phyloP scores from a whole-genome alignment of 1,284 basidiomycete genomes.

The Sporisorium exsertum region DNA sequence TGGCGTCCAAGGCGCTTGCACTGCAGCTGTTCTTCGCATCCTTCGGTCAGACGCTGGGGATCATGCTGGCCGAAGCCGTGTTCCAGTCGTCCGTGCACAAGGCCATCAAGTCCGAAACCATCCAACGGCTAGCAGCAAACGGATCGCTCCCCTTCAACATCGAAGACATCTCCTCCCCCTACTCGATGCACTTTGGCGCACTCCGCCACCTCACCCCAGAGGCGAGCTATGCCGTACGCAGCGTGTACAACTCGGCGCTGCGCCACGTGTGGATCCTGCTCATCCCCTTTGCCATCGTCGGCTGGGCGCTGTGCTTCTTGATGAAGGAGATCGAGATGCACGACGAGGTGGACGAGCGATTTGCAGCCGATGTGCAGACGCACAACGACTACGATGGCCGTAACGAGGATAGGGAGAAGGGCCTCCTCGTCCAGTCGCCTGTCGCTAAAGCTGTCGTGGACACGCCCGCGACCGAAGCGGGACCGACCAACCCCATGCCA shows the following conservation, averaged over 20 bases:
- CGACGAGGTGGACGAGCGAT: constrained; percentile 39
- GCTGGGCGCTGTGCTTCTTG: constrained; percentile 21
- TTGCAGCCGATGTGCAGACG: constrained; percentile 17
- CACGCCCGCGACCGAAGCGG: not conserved
- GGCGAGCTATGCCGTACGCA: constrained; percentile 16
- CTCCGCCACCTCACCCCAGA: constrained; percentile 12
- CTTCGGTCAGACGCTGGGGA: constrained; percentile 47
- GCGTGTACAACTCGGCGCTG: constrained; percentile 23
- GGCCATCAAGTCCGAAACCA: constrained; percentile 21
- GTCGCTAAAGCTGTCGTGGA: not conserved
- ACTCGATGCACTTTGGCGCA: constrained; percentile 27
- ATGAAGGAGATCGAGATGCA: constrained; percentile 44
- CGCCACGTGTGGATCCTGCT: constrained; percentile 31
- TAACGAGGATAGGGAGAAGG: constrained; percentile 14
- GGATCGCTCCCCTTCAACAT: constrained; percentile 37
- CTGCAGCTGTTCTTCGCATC: constrained; percentile 39
- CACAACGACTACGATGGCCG: not conserved
- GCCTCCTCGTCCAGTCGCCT: not conserved
- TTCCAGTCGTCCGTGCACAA: constrained; percentile 41
- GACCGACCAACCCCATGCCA: not conserved
- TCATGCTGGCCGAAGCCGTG: constrained; percentile 46
- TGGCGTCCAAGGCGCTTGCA: constrained; percentile 32
- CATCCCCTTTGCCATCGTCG: constrained; percentile 29
- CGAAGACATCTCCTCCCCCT: constrained; percentile 31
- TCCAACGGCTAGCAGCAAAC: constrained; percentile 23